A percentile compares a stretch with the other conserved stretches of the same genome.
These are phyloP conservation scores for Aspergillus brasiliensis DNA, from an alignment of 2,329 filamentous ascomycete genomes.

Conservation along the genomic window DNA sequence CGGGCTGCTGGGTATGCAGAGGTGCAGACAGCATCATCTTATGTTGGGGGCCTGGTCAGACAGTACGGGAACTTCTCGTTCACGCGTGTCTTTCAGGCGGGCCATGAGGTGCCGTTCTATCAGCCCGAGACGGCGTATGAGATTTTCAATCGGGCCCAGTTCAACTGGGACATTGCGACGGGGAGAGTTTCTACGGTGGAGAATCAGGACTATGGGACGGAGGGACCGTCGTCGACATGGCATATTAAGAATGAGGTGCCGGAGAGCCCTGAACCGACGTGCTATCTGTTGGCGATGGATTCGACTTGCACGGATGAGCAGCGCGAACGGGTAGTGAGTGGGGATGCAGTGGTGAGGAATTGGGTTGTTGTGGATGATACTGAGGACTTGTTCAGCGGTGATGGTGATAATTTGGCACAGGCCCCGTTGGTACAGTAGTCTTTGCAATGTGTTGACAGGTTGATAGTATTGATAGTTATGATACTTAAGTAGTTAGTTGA, in stretches of 20 bases:
- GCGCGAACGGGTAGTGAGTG: slow-evolving; percentile 44
- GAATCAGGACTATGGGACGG: slow-evolving; percentile 41
- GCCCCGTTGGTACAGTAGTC: too few relatives aligned
- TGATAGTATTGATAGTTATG: too few relatives aligned
- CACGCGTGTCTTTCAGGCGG: slow-evolving; percentile 51
- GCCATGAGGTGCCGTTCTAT: slow-evolving; percentile 55
- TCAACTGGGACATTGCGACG: slow-evolving; percentile 57
- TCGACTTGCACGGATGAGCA: slow-evolving; percentile 51
- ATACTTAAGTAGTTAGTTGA: background rate
- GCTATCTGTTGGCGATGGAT: slow-evolving; percentile 46
- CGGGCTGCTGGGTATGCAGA: slow-evolving; percentile 53
- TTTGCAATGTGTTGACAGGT: too few relatives aligned
- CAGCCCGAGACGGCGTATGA: slow-evolving; percentile 58
- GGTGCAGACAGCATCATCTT: slow-evolving; percentile 44
- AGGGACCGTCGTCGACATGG: slow-evolving; percentile 43
- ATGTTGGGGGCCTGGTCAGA: slow-evolving; percentile 50
- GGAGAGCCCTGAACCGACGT: slow-evolving; percentile 43
- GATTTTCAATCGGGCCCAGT: slow-evolving; percentile 56
- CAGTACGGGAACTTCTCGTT: slow-evolving; percentile 55
- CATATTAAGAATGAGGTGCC: slow-evolving; percentile 51
- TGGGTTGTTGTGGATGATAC: slow-evolving; percentile 43
- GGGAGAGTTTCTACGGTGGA: slow-evolving; percentile 47
- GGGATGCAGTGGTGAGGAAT: slow-evolving; percentile 50
- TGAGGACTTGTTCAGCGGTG: background rate
- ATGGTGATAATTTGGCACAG: background rate